Evolutionary conservation across 495 filamentous ascomycete species (phyloP), one percentile per base, ranked within the genome.

Genomic region (Penicillium psychrofluorescens): DNA sequence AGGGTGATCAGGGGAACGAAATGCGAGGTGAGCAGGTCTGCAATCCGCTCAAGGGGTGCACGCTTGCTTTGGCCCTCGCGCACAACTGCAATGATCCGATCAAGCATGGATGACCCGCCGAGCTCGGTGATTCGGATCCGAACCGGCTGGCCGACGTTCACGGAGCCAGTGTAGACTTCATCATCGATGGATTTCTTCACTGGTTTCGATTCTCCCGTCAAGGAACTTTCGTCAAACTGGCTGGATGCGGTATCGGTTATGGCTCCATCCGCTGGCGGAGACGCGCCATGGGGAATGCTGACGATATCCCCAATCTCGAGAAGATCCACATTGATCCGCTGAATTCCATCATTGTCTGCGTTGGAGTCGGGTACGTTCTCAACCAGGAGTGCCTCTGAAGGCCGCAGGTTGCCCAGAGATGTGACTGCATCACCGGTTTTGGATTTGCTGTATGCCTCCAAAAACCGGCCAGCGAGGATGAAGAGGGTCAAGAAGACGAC

Each of bases 401-500:
- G 90, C 27, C 88, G 75, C 12, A 96, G 76, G 43, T 86, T 85
- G 2, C 80, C 83, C 6, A 97, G 70, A 37, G 83, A 77, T 39
- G 83, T 77, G 6, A 97, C 87, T 5, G 90, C 92, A 60, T 95
- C 85, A 2, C 91, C 90, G 0, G 90, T 86, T 57, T 85, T 89
- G 1, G 88, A 81, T 67, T 96, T 95, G 73, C 86, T 95, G 67
- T 91, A 92, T 13, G 88, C 84, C 65, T 97, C 91, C 37, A 96
- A 76, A 38, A 82, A 80, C 11, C 89, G 79, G 38, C 83, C 83
- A 41, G 85, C 74, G 6, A 97, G 79, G 39, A 97, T 79, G 57
- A 97, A 97, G 41, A 96, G 75, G 0, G 92, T 96, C 35, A 97
- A 65, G 46, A 97, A 95, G 1, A 95, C 86, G 2, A 95, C 92